phyloP scores from a whole-genome alignment of 306 rosid genomes.

The Ormosia semicastrata region DNA sequence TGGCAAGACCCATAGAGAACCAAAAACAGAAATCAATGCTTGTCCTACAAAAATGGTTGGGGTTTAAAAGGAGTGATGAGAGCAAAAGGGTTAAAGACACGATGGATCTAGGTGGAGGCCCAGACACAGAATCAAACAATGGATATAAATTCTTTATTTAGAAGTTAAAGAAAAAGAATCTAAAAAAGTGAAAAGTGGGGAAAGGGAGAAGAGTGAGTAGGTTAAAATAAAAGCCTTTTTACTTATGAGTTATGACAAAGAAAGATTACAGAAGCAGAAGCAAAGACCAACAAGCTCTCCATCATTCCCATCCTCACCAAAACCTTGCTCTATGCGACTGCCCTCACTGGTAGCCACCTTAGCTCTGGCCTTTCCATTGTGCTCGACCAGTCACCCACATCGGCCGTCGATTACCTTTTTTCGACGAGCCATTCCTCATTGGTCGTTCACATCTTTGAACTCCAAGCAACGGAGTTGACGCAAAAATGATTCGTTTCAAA shows the following conservation, averaged over 20 bases:
- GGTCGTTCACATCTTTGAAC: too few species aligned
- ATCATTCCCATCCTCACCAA: too few species aligned
- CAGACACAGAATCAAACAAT: constrained; percentile 15
- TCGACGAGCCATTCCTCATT: too few species aligned
- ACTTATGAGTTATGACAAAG: not conserved
- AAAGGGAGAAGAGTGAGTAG: not conserved
- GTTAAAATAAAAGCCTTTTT: not conserved
- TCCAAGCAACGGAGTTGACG: too few species aligned
- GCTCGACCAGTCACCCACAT: too few species aligned
- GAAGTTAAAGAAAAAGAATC: constrained; percentile 31
- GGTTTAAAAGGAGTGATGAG: not conserved
- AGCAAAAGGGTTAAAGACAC: not conserved
- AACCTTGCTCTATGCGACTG: too few species aligned
- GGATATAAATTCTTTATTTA: constrained; percentile 40
- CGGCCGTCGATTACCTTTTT: too few species aligned
- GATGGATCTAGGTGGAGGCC: not conserved
- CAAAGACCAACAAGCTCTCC: not conserved
- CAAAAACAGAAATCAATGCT: not conserved
- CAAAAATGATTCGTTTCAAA: too few species aligned
- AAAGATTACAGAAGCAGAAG: not conserved
- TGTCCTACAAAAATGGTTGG: too few species aligned
- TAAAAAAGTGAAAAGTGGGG: not conserved
- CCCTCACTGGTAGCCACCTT: too few species aligned
- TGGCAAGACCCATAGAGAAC: not conserved
- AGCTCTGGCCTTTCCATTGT: too few species aligned